These are phyloP conservation scores for Aspergillus ostianus DNA, from an alignment of 495 filamentous ascomycete species.

Conservation along the genomic window DNA sequence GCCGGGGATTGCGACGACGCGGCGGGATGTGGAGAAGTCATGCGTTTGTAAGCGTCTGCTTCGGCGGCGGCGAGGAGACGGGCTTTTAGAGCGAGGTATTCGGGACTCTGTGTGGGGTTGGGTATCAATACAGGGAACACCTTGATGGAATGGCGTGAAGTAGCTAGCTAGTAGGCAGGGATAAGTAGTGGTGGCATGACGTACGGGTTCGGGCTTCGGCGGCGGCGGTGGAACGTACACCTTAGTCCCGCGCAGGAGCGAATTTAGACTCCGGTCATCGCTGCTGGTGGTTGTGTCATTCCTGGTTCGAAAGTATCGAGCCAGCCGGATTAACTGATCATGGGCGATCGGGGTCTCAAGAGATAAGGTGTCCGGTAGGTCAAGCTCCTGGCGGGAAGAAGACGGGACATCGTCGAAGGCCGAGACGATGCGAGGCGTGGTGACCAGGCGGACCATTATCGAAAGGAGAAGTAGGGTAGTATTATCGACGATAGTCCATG, in stretches of 20 bases:
- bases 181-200: slow-evolving; percentile 20
- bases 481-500: not conserved
- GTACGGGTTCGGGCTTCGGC: slow-evolving; percentile 75
- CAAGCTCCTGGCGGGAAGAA: slow-evolving; percentile 29
- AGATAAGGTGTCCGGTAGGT: slow-evolving; percentile 37
- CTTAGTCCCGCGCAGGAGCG: slow-evolving; percentile 65
- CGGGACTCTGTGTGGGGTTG: slow-evolving; percentile 59
- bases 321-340: slow-evolving; percentile 68
- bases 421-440: slow-evolving; percentile 67
- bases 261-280: slow-evolving; percentile 50
- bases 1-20: slow-evolving; percentile 43
- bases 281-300: not conserved
- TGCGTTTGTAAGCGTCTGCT: slow-evolving; percentile 70
- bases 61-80: slow-evolving; percentile 79
- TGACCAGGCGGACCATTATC: slow-evolving; percentile 74
- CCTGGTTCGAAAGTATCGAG: slow-evolving; percentile 47
- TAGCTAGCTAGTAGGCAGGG: not conserved
- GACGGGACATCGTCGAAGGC: slow-evolving; percentile 51
- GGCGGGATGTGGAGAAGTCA: slow-evolving; percentile 33
- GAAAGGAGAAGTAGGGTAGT: not conserved
- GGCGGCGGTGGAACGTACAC: slow-evolving; percentile 76
- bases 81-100: slow-evolving; percentile 89
- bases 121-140: not conserved
- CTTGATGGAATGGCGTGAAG: slow-evolving; percentile 5
- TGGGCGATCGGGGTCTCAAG: slow-evolving; percentile 76